Percentiles rank a stretch among this genome's conserved stretches.
phyloP scores from a whole-genome alignment of 2,329 filamentous ascomycete genomes.

The Pseudocercospora vitis region DNA sequence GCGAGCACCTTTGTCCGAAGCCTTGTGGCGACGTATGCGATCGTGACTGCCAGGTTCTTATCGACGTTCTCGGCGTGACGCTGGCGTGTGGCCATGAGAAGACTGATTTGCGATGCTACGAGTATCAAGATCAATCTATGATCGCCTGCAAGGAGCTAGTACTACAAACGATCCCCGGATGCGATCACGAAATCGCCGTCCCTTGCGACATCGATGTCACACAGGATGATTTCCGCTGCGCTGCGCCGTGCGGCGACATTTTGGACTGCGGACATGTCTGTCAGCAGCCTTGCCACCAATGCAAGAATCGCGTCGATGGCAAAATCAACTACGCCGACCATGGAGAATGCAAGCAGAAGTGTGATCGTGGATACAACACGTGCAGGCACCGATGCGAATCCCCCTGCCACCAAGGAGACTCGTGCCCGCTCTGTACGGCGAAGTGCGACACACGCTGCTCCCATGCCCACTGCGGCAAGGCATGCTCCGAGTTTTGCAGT shows the following conservation, averaged over 20 bases:
- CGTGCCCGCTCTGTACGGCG: conserved; percentile 51
- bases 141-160: conserved; percentile 55
- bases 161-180: conserved; percentile 53
- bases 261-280: conserved; percentile 63
- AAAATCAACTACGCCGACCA: conserved; percentile 44
- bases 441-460: conserved; percentile 58
- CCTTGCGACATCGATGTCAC: conserved; percentile 56
- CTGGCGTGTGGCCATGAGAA: conserved; percentile 36
- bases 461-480: conserved; percentile 56
- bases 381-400: conserved; percentile 58
- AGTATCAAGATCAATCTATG: conserved; percentile 44
- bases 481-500: conserved; percentile 60
- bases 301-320: conserved; percentile 43
- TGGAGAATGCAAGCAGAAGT: conserved; percentile 50
- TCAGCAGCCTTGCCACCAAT: conserved; percentile 50
- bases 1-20: conserved; percentile 45
- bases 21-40: conserved; percentile 47
- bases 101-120: conserved; percentile 30
- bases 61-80: conserved; percentile 31
- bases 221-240: conserved; percentile 49
- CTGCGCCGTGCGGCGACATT: conserved; percentile 45
- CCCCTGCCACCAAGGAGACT: conserved; percentile 54
- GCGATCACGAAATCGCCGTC: conserved; percentile 55
- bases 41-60: conserved; percentile 36
- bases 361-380: conserved; percentile 52